These are phyloP conservation scores for Massariosphaeria phaeospora DNA, from an alignment of 495 filamentous ascomycete species.

Conservation along the genomic window DNA sequence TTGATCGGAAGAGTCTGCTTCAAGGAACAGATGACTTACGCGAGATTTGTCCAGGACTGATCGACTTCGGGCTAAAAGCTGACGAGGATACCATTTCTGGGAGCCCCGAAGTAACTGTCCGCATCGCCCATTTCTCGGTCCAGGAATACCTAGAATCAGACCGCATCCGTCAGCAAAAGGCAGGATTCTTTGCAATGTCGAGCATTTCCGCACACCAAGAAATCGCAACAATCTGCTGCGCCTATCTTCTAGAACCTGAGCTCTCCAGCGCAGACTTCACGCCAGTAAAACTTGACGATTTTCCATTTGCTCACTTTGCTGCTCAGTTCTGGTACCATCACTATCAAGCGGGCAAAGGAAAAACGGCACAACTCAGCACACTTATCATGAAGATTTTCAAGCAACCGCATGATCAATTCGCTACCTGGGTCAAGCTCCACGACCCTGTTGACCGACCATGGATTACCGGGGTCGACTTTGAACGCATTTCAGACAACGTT, in stretches of 20 bases:
- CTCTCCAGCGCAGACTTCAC: slow-evolving; percentile 18
- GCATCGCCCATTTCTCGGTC: slow-evolving; percentile 43
- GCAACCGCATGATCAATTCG: slow-evolving; percentile 8
- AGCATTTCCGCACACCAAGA: slow-evolving; percentile 31
- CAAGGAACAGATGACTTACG: background rate
- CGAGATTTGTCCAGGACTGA: slow-evolving; percentile 38
- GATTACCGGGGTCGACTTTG: no score
- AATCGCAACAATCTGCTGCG: slow-evolving; percentile 38
- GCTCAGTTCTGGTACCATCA: slow-evolving; percentile 36
- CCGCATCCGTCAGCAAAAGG: slow-evolving; percentile 34
- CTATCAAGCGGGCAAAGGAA: slow-evolving; percentile 8
- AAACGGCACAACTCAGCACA: background rate
- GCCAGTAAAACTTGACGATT: slow-evolving; percentile 15
- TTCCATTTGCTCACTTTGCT: slow-evolving; percentile 35
- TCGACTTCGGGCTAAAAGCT: slow-evolving; percentile 23
- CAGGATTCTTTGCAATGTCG: slow-evolving; percentile 30
- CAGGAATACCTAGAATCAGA: slow-evolving; percentile 44
- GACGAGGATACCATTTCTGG: background rate
- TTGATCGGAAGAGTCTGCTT: background rate
- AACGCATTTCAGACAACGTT: slow-evolving; percentile 3
- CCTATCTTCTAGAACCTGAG: slow-evolving; percentile 37
- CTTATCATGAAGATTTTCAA: slow-evolving; percentile 18
- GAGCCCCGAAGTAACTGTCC: slow-evolving; percentile 18
- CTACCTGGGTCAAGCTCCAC: slow-evolving; percentile 14
- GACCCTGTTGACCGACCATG: slow-evolving; percentile 1